Evolutionary conservation across 225 moss, liverwort and hornwort species (phyloP).

Genomic region (Sphagnum contortum): DNA sequence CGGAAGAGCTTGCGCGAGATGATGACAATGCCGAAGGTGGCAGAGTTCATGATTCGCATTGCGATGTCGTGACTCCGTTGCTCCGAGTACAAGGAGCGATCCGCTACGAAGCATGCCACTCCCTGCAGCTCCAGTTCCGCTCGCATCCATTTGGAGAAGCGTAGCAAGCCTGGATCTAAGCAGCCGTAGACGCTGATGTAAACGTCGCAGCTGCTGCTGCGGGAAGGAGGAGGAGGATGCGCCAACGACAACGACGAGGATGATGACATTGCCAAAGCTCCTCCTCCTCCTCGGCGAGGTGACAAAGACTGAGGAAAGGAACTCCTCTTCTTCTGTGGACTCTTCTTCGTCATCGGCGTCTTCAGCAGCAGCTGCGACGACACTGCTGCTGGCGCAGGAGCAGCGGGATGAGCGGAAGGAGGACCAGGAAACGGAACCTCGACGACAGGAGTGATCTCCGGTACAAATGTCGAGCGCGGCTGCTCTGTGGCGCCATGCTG

Average conservation of each 20-base stretch:
- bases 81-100: slow-evolving; percentile 37
- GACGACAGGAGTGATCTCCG: too few species aligned
- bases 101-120: slow-evolving; percentile 44
- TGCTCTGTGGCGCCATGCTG: too few species aligned
- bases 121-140: slow-evolving; percentile 54
- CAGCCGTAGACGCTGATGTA: slow-evolving; percentile 45
- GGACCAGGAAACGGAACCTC: too few species aligned
- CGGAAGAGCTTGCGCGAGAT: slow-evolving; percentile 33
- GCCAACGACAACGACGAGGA: slow-evolving; percentile 10
- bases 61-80: slow-evolving; percentile 53
- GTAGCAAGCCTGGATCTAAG: slow-evolving; percentile 18
- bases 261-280: background rate
- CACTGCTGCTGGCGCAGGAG: too few species aligned
- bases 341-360: too few species aligned
- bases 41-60: slow-evolving; percentile 33
- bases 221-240: background rate
- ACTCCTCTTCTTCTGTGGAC: too few species aligned
- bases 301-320: too few species aligned
- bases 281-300: too few species aligned
- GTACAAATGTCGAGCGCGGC: too few species aligned
- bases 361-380: too few species aligned
- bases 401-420: too few species aligned
- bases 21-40: slow-evolving; percentile 39
- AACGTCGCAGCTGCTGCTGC: slow-evolving; percentile 36
- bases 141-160: slow-evolving; percentile 53